Evolutionary conservation across 176 grass and related monocot species (phyloP).

Genomic region (Oryza punctata): DNA sequence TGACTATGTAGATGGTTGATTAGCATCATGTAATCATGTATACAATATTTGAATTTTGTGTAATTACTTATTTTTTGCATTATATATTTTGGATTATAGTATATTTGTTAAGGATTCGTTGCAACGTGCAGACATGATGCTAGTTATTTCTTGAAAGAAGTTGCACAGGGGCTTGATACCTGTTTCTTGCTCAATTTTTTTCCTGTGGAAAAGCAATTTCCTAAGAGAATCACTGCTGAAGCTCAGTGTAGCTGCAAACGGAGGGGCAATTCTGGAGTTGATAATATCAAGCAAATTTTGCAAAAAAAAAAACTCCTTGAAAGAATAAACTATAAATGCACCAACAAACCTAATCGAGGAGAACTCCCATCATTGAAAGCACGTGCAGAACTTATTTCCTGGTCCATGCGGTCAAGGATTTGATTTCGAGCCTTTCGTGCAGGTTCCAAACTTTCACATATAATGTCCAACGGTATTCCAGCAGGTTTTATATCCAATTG

Average conservation of each 20-base stretch:
- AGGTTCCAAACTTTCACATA: conserved; percentile 92
- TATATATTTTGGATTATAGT: background rate
- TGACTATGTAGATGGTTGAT: no score
- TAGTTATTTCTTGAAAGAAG: background rate
- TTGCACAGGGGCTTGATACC: conserved; percentile 45
- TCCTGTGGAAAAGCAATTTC: conserved; percentile 75
- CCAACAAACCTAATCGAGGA: conserved; percentile 80
- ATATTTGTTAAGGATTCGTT: background rate
- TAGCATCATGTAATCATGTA: no score
- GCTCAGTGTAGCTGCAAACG: conserved; percentile 73
- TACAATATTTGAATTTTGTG: no score
- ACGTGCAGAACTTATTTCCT: conserved; percentile 82
- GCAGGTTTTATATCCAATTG: conserved; percentile 99
- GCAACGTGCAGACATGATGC: background rate
- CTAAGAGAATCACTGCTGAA: conserved; percentile 72
- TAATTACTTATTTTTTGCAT: background rate
- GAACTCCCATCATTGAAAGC: conserved; percentile 67
- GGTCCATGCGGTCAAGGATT: conserved; percentile 91
- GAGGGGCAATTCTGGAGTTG: conserved; percentile 31
- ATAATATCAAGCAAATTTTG: conserved; percentile 19
- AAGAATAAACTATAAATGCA: background rate
- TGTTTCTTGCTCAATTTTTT: conserved; percentile 92
- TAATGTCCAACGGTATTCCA: conserved; percentile 94
- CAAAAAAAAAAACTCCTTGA: background rate
- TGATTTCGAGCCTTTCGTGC: conserved; percentile 78